Evolutionary conservation across 371 early-diverging fungal species (phyloP), one percentile per base, ranked within the genome.

Genomic region (Saksenaea oblongispora): DNA sequence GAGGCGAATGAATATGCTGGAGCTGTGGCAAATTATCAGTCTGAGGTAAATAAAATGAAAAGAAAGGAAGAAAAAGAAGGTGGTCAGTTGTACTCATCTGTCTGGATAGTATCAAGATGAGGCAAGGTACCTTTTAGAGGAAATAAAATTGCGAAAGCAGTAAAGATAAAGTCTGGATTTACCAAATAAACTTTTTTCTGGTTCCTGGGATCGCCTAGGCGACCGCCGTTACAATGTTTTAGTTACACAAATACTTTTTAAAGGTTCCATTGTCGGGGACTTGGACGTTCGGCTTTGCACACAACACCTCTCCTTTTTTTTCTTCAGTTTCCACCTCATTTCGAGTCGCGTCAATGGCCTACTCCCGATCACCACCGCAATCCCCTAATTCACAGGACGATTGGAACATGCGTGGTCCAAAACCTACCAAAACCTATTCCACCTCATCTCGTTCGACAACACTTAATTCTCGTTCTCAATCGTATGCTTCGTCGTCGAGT

Each of bases 1-100:
- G 75, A 67, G 13, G 90, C 90, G 2, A 63, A 71, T 17, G 66
- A 71, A 13, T 84, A 75, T 60, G 83, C 83, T 8, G 66, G 61
- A 9, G 67, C 73, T 18, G 78, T 76, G 0, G 59, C 82, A 27
- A 69, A 82, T 17, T 72, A 74, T 42, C 67, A 70, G 22, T 74
- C 77, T 13, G 78, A 70, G 22, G 78, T 76, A 76, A 69, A 70
- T 64, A 26, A 27, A 14, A 39, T 61, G 56, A 35, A 35, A 36
- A 13, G 1, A 27, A 11, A 22, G n/a, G 13, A 4, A 4, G 31
- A 35, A 36, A 17, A 1, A 15, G 8, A 22, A 28, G 13, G 18
- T 18, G 9, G 14, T 22, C 34, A 26, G 34, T 26, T 18, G 3
- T 51, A 3, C 37, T 34, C 28, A 59, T 39, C 41, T 31, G 1